A percentile compares a stretch with the other conserved stretches of the same genome.
Evolutionary conservation across 257 asterid genomes (phyloP).

Genomic region (Marsdenia floribunda): DNA sequence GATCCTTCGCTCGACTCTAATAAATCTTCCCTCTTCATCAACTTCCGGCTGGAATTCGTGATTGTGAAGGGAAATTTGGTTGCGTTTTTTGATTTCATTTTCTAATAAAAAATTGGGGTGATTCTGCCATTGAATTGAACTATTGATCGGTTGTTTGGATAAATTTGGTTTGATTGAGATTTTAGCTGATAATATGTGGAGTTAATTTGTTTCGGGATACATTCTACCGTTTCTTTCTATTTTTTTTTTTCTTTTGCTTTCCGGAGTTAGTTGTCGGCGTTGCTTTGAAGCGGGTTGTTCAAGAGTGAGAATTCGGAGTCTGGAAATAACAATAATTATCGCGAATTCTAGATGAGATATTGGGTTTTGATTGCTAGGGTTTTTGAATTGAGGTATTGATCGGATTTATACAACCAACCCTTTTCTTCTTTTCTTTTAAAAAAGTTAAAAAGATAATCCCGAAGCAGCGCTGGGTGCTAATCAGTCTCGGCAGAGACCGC

Average conservation of each 20-base stretch:
- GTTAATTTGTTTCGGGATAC: not conserved
- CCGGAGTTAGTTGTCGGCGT: not conserved
- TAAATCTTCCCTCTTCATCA: not conserved
- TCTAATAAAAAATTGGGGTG: not conserved
- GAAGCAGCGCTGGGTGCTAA: conserved; percentile 99
- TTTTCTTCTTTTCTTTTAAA: not conserved
- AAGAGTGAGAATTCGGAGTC: not conserved
- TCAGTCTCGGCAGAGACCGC: conserved; percentile 92
- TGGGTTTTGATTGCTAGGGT: conserved; percentile 25
- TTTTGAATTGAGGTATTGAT: not conserved
- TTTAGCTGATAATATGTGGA: not conserved
- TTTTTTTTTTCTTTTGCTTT: not conserved
- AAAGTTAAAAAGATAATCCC: conserved; percentile 8
- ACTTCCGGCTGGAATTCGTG: not conserved
- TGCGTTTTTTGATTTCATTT: not conserved
- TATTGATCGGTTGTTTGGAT: not conserved
- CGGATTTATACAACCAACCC: not conserved
- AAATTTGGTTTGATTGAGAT: not conserved
- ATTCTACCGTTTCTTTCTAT: not conserved
- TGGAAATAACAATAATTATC: not conserved
- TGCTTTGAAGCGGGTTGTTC: not conserved
- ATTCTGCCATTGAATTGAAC: not conserved
- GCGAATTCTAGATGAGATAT: conserved; percentile 20
- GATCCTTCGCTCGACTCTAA: not conserved
- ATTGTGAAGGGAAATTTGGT: not conserved